phyloP scores from a whole-genome alignment of 2,329 filamentous ascomycete genomes.

The Dactylellina sp. region DNA sequence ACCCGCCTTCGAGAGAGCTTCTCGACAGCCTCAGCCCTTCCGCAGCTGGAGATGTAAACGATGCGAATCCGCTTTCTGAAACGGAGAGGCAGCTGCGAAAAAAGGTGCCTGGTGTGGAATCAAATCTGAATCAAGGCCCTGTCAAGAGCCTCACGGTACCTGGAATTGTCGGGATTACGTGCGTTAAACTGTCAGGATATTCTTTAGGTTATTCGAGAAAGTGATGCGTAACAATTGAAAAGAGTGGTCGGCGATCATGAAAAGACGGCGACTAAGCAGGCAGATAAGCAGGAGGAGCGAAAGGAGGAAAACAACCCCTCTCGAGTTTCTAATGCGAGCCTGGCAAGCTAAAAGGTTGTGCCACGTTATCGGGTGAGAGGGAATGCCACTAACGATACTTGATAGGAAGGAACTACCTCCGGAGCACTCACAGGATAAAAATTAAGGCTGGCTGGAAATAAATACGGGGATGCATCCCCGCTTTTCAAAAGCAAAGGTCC shows the following conservation, averaged over 20 bases:
- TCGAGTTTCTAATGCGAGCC: slow-evolving; percentile 52
- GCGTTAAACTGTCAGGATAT: slow-evolving; percentile 53
- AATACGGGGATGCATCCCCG: slow-evolving; percentile 55
- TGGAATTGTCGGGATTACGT: slow-evolving; percentile 56
- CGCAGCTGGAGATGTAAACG: slow-evolving; percentile 46
- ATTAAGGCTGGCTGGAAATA: slow-evolving; percentile 46
- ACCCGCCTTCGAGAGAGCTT: slow-evolving; percentile 26
- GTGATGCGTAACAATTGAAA: slow-evolving; percentile 57
- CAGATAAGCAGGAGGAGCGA: slow-evolving; percentile 54
- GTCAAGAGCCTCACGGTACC: slow-evolving; percentile 57
- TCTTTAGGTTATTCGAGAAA: slow-evolving; percentile 54
- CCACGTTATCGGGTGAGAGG: slow-evolving; percentile 56
- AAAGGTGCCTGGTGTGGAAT: slow-evolving; percentile 49
- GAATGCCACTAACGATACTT: slow-evolving; percentile 48
- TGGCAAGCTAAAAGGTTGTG: slow-evolving; percentile 52
- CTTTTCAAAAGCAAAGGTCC: slow-evolving; percentile 51
- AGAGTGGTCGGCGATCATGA: slow-evolving; percentile 57
- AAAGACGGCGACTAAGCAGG: slow-evolving; percentile 56
- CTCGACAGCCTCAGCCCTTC: slow-evolving; percentile 38
- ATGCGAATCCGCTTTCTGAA: slow-evolving; percentile 55
- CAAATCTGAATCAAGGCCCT: slow-evolving; percentile 54
- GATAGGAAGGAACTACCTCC: slow-evolving; percentile 44
- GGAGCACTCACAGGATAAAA: slow-evolving; percentile 19
- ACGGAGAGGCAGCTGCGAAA: slow-evolving; percentile 27
- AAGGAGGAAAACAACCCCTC: slow-evolving; percentile 51